These are phyloP conservation scores for Synchytrium microbalum DNA, from an alignment of 371 early-diverging fungal species.

Conservation along the genomic window DNA sequence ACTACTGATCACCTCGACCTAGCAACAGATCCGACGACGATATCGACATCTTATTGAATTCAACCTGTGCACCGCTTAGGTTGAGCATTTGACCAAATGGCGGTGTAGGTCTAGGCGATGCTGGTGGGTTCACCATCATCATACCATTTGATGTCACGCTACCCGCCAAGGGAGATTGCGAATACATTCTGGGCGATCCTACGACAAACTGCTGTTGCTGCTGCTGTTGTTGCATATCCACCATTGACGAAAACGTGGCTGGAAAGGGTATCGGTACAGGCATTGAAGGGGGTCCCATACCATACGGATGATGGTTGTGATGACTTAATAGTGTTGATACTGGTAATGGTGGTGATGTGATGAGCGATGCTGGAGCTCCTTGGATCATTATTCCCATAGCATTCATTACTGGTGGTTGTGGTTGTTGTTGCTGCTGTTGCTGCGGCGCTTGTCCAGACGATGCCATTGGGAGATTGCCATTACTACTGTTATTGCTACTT, in stretches of 20 bases:
- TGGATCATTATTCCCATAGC: background rate
- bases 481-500: background rate
- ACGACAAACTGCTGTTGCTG: background rate
- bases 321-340: background rate
- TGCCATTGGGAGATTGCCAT: conserved; percentile 5
- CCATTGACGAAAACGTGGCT: background rate
- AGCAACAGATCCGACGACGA: too few relatives aligned
- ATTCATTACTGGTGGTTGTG: background rate
- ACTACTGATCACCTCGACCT: too few relatives aligned
- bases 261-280: background rate
- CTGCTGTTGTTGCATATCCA: background rate
- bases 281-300: background rate
- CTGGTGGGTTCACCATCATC: background rate
- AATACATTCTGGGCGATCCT: conserved; percentile 3
- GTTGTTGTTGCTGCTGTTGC: background rate
- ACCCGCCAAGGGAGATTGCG: background rate
- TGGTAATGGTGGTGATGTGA: background rate
- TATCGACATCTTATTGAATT: conserved; percentile 15
- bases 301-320: background rate
- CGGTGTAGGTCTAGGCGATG: conserved; percentile 13
- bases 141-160: background rate
- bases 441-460: background rate
- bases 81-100: conserved; percentile 17
- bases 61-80: conserved; percentile 17
- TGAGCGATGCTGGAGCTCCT: background rate